Conservation (phyloP, 371 early-diverging fungal species). For the Mortierella sp. region DNA sequence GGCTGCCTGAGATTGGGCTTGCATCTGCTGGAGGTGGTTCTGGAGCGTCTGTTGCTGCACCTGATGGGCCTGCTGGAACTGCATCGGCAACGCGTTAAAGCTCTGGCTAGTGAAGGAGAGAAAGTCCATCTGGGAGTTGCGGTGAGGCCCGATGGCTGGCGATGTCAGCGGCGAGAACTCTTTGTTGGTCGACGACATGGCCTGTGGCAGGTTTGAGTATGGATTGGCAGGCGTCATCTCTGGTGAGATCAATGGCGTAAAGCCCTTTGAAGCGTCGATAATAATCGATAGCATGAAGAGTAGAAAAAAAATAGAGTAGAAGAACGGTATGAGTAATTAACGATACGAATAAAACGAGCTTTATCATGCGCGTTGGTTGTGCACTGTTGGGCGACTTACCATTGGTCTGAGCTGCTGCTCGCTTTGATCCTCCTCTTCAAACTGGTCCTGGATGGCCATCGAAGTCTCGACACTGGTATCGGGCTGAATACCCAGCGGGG, state of each 20-base stretch:
- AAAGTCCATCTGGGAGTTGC: slow-evolving; percentile 42
- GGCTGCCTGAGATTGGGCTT: slow-evolving; percentile 21
- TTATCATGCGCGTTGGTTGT: too few species aligned
- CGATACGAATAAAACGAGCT: background rate
- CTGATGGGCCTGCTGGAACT: slow-evolving; percentile 45
- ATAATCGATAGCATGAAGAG: too few species aligned
- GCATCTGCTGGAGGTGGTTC: slow-evolving; percentile 40
- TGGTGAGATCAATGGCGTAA: slow-evolving; percentile 78
- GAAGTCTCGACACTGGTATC: slow-evolving; percentile 7
- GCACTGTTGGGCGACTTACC: background rate
- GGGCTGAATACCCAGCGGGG: slow-evolving; percentile 41
- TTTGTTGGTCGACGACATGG: slow-evolving; percentile 37
- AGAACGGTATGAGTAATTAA: background rate
- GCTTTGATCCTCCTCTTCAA: slow-evolving; percentile 32
- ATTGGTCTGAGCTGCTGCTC: slow-evolving; percentile 1
- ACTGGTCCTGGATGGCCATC: slow-evolving; percentile 34
- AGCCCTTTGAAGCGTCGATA: slow-evolving; percentile 63
- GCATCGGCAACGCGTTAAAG: slow-evolving; percentile 34
- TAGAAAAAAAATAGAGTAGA: background rate
- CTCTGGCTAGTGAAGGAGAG: slow-evolving; percentile 28
- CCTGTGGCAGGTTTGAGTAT: slow-evolving; percentile 58
- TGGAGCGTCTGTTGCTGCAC: slow-evolving; percentile 63
- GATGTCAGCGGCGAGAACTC: slow-evolving; percentile 76
- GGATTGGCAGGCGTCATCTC: slow-evolving; percentile 71
- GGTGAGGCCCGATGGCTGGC: slow-evolving; percentile 70